Percentiles rank a stretch among this genome's conserved stretches.
phyloP scores from a whole-genome alignment of 1,284 basidiomycete genomes.

The Trametes pubescens region DNA sequence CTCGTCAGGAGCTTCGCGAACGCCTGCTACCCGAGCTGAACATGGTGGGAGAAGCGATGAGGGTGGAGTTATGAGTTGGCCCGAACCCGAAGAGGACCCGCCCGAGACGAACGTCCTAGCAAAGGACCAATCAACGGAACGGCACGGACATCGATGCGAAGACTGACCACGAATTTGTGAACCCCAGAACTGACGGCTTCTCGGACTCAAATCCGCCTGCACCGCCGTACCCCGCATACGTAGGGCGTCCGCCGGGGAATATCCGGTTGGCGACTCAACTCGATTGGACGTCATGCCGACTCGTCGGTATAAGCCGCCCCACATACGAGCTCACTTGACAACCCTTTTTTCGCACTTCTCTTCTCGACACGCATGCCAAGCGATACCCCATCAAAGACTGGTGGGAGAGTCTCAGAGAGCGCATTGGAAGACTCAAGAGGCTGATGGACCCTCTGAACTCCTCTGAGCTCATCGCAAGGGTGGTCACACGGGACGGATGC shows the following conservation, averaged over 20 bases:
- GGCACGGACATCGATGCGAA: slow-evolving; percentile 6
- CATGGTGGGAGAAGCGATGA: slow-evolving; percentile 12
- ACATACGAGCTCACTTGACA: slow-evolving; percentile 17
- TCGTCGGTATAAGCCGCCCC: slow-evolving; percentile 14
- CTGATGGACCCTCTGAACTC: background rate
- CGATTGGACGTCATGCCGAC: slow-evolving; percentile 17
- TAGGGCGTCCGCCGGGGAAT: slow-evolving; percentile 18
- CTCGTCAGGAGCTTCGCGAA: slow-evolving; percentile 3
- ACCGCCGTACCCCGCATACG: slow-evolving; percentile 18
- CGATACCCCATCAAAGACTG: background rate
- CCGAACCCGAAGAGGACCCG: slow-evolving; percentile 25
- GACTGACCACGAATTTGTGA: slow-evolving; percentile 1
- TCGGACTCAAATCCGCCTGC: slow-evolving; percentile 7
- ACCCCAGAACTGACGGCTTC: slow-evolving; percentile 22
- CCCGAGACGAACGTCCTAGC: slow-evolving; percentile 1
- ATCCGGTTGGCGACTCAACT: slow-evolving; percentile 13
- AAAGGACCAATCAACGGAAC: slow-evolving; percentile 12
- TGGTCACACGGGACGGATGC: background rate
- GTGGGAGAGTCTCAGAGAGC: background rate
- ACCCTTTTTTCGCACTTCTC: background rate
- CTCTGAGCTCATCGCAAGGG: background rate
- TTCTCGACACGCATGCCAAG: background rate
- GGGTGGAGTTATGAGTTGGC: slow-evolving; percentile 15
- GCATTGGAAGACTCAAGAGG: background rate
- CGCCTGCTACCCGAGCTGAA: background rate